These are phyloP conservation scores for Cronartium ribicola DNA, from an alignment of 1,284 basidiomycete species.

Conservation along the genomic window DNA sequence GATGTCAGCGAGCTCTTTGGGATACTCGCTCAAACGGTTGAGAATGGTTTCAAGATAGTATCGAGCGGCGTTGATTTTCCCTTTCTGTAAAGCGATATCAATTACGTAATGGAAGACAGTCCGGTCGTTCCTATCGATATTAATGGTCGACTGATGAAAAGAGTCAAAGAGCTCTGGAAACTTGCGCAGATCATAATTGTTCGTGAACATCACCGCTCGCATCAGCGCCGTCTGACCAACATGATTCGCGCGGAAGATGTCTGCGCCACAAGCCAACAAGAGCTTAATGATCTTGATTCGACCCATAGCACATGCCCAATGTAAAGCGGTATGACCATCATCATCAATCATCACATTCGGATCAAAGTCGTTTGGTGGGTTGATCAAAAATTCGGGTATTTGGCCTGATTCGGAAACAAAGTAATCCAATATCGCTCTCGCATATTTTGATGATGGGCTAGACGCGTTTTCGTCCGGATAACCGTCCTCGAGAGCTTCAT, in stretches of 20 bases:
- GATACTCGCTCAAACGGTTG: slow-evolving; percentile 83
- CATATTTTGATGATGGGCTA: slow-evolving; percentile 61
- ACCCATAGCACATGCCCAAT: slow-evolving; percentile 99
- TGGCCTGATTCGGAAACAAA: slow-evolving; percentile 97
- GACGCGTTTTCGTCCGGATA: slow-evolving; percentile 49
- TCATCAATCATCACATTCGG: slow-evolving; percentile 97
- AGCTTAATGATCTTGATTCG: slow-evolving; percentile 94
- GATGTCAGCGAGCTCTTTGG: slow-evolving; percentile 92
- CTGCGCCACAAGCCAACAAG: slow-evolving; percentile 85
- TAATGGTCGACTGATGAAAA: slow-evolving; percentile 91
- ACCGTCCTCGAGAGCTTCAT: slow-evolving; percentile 49
- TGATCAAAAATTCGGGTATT: slow-evolving; percentile 80
- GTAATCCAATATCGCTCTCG: slow-evolving; percentile 95
- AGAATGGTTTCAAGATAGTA: slow-evolving; percentile 99
- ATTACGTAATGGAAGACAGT: slow-evolving; percentile 99
- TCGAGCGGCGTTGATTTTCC: slow-evolving; percentile 92
- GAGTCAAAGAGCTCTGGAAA: slow-evolving; percentile 97
- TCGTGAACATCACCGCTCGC: slow-evolving; percentile 99
- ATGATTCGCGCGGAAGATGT: slow-evolving; percentile 95
- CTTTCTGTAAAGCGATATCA: slow-evolving; percentile 96
- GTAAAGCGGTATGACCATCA: slow-evolving; percentile 92
- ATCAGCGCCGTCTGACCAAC: slow-evolving; percentile 96
- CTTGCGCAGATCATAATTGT: slow-evolving; percentile 99
- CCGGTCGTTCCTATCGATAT: slow-evolving; percentile 96
- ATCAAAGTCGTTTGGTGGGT: slow-evolving; percentile 87